These are phyloP conservation scores for Coleophoma eucalyptorum DNA, from an alignment of 2,329 filamentous ascomycete species.

Conservation along the genomic window DNA sequence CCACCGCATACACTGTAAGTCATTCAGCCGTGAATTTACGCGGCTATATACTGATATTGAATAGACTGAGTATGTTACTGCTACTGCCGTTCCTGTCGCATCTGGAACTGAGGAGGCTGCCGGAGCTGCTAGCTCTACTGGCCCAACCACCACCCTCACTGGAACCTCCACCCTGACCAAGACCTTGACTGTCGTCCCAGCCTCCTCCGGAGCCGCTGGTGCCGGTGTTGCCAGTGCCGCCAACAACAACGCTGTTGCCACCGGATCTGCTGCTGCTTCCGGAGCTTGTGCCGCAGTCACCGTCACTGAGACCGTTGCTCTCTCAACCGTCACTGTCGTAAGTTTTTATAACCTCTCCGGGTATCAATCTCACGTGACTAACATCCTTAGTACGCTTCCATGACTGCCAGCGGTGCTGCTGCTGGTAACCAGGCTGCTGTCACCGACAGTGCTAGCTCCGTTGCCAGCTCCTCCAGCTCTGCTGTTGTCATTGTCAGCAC, in stretches of 20 bases:
- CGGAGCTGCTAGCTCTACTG: neutral
- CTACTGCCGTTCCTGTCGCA: neutral
- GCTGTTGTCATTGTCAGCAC: slow-evolving; percentile 14
- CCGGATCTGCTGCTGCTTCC: slow-evolving; percentile 4
- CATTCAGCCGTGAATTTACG: neutral
- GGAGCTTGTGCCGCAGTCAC: slow-evolving; percentile 19
- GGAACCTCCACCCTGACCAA: slow-evolving; percentile 12
- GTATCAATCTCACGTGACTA: neutral
- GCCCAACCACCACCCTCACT: slow-evolving; percentile 9
- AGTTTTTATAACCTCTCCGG: slow-evolving; percentile 1
- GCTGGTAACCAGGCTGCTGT: slow-evolving; percentile 1
- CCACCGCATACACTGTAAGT: slow-evolving; percentile 7
- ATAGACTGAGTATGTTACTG: slow-evolving; percentile 18
- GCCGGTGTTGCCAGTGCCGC: neutral
- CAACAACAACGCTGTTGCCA: neutral
- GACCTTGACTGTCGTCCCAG: slow-evolving; percentile 11
- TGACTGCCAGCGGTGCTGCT: slow-evolving; percentile 1
- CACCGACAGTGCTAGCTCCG: slow-evolving; percentile 2
- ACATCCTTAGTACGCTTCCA: slow-evolving; percentile 10
- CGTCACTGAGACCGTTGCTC: slow-evolving; percentile 19
- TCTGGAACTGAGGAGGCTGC: slow-evolving; percentile 3
- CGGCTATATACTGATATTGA: neutral
- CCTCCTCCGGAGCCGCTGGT: neutral
- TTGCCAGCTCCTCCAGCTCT: slow-evolving; percentile 3
- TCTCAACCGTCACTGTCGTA: slow-evolving; percentile 24